A percentile compares a stretch with the other conserved stretches of the same genome.
These are phyloP conservation scores for Xylariaceae sp. DNA, from an alignment of 2,329 filamentous ascomycete genomes.

Conservation along the genomic window DNA sequence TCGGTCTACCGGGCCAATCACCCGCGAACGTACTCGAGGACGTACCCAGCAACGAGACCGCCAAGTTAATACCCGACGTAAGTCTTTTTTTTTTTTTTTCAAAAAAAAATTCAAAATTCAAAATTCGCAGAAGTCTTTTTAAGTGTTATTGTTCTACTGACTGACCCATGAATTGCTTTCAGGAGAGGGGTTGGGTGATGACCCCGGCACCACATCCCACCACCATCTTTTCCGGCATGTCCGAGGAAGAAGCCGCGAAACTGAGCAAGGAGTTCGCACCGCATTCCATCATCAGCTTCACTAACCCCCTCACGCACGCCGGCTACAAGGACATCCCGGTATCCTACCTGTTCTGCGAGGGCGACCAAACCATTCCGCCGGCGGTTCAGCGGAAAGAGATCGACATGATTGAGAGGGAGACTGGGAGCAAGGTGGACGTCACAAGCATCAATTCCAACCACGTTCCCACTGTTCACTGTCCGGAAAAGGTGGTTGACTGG, in stretches of 20 bases:
- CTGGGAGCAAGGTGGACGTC: constrained; percentile 34
- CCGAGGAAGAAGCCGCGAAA: constrained; percentile 21
- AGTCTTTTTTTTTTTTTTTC: background rate
- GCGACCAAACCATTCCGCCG: constrained; percentile 32
- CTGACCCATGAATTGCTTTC: background rate
- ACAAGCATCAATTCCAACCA: constrained; percentile 34
- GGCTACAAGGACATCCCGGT: constrained; percentile 38
- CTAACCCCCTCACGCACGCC: constrained; percentile 32
- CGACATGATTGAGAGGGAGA: constrained; percentile 30
- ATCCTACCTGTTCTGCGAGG: constrained; percentile 36
- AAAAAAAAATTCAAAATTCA: too few relatives aligned
- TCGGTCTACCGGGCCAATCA: constrained; percentile 24
- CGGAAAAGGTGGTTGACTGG: constrained; percentile 27
- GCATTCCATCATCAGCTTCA: constrained; percentile 35
- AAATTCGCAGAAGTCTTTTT: too few relatives aligned
- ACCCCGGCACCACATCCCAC: constrained; percentile 17
- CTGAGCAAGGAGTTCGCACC: constrained; percentile 6
- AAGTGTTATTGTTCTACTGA: too few relatives aligned
- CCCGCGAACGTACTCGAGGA: constrained; percentile 7
- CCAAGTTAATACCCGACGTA: constrained; percentile 1
- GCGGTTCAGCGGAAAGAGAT: constrained; percentile 30
- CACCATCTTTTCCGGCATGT: constrained; percentile 26
- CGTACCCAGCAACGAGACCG: background rate
- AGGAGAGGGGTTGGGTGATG: constrained; percentile 29
- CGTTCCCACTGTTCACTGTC: constrained; percentile 26